Base-by-base conservation (phyloP, 148 eudicot species). In the Chenopodium berlandieri region DNA sequence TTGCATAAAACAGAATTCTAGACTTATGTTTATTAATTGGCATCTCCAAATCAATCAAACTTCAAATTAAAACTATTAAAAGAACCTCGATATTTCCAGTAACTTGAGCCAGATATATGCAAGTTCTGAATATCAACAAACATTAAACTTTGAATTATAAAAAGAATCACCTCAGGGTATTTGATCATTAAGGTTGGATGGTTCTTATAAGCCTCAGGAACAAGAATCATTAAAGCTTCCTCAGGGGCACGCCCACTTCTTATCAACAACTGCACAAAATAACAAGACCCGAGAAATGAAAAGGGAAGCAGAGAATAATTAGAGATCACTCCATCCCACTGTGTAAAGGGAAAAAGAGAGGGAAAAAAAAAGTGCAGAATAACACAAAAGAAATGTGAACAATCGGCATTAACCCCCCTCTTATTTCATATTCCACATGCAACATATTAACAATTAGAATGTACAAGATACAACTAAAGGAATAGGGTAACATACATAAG, bases 211-310 rank as follows among this genome's bases (percentile, higher is more conserved):
- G 98, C 99, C 91, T 96, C 99, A 67, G 99, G 99, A 48, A 96
- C 99, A 68, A 96, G 95, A 89, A 94, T 89, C 99, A 96, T 96
- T 68, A 96, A 82, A 78, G 98, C 93, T 90, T 96, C 99, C 88
- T 94, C 93, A 25, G 99, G 88, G 66, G 86, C 67, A 66, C 99
- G 99, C 22, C 99, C 99, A 92, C 99, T 91, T 90, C 97, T 91
- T 82, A 96, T 91, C 71, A 96, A 88, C 82, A 96, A 90, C 99
- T 96, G 89, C 79, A 79, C 27, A 79, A 52, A 77, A 60, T 44
- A 70, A 79, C 75, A 54, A 64, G 48, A 67, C 40, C 65, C 71
- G 40, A 65, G 32, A 81, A 64, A 37, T 9, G n/a, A 16, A n/a
- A 68, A 12, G 17, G 17, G 58, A 74, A 75, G 34, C 47, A 75